Conservation (phyloP, 2,329 filamentous ascomycete genomes). For the Botrytis byssoidea region DNA sequence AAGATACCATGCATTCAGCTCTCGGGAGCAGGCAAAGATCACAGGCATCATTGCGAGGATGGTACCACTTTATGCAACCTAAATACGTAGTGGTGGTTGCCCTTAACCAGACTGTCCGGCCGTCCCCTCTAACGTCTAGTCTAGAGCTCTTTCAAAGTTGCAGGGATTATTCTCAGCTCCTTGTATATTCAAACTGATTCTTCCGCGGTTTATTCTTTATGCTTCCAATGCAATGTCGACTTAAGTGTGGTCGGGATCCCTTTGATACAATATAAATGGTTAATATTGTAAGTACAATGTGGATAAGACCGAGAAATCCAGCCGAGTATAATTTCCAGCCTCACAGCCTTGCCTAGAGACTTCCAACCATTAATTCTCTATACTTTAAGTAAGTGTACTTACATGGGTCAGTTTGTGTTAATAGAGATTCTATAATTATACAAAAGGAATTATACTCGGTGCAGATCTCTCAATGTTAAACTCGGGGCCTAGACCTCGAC, state of each 20-base stretch:
- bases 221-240: not conserved
- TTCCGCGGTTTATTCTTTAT: not conserved
- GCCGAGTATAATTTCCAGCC: not conserved
- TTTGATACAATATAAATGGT: accelerated
- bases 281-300: not conserved
- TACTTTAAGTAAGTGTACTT: not conserved
- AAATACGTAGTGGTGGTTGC: not conserved
- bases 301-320: not conserved
- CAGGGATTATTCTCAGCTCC: not conserved
- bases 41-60: not conserved
- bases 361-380: not conserved
- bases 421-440: not conserved
- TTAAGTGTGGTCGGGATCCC: too few relatives aligned
- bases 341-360: not conserved
- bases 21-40: not conserved
- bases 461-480: not conserved
- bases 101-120: not conserved
- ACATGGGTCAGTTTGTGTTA: not conserved
- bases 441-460: not conserved
- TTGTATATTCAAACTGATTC: not conserved
- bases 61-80: not conserved
- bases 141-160: not conserved
- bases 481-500: not conserved
- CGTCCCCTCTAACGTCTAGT: not conserved
- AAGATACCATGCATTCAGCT: not conserved